These are phyloP conservation scores for Maudiozyma turicensis DNA, from an alignment of 805 yeast genomes.

Conservation along the genomic window DNA sequence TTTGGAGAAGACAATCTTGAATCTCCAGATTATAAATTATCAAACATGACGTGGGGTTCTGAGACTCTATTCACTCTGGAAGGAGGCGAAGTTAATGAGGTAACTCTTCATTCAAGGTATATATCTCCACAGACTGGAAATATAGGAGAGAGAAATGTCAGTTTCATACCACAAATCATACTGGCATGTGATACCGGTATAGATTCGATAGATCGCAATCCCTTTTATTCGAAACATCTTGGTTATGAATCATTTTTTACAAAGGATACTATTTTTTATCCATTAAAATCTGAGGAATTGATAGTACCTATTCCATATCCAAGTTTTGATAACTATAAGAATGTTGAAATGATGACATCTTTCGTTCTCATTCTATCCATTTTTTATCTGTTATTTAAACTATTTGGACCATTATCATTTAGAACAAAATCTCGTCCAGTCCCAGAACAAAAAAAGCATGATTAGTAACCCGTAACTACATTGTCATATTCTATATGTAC, in stretches of 20 bases:
- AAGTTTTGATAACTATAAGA: slow-evolving; percentile 21
- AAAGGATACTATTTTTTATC: slow-evolving; percentile 35
- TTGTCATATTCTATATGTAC: neutral
- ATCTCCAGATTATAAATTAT: slow-evolving; percentile 38
- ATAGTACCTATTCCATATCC: slow-evolving; percentile 36
- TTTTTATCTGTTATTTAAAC: slow-evolving; percentile 25
- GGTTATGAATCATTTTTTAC: slow-evolving; percentile 42
- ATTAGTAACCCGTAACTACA: neutral
- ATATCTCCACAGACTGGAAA: slow-evolving; percentile 29
- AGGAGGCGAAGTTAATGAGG: slow-evolving; percentile 19
- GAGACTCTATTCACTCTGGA: slow-evolving; percentile 33
- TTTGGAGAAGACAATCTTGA: slow-evolving; percentile 54
- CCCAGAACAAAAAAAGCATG: neutral
- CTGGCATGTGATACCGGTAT: slow-evolving; percentile 39
- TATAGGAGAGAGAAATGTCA: slow-evolving; percentile 10
- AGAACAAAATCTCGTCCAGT: neutral
- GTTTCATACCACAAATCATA: slow-evolving; percentile 36
- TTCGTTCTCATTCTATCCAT: slow-evolving; percentile 29
- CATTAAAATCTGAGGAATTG: slow-evolving; percentile 18
- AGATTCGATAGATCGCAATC: slow-evolving; percentile 23
- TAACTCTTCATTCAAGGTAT: slow-evolving; percentile 46
- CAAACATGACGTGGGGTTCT: slow-evolving; percentile 35
- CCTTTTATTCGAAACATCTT: slow-evolving; percentile 32
- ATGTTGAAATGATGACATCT: slow-evolving; percentile 31
- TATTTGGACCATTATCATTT: slow-evolving; percentile 3